These are phyloP conservation scores for Umbilicaria muhlenbergii DNA, from an alignment of 495 filamentous ascomycete species.

Conservation along the genomic window DNA sequence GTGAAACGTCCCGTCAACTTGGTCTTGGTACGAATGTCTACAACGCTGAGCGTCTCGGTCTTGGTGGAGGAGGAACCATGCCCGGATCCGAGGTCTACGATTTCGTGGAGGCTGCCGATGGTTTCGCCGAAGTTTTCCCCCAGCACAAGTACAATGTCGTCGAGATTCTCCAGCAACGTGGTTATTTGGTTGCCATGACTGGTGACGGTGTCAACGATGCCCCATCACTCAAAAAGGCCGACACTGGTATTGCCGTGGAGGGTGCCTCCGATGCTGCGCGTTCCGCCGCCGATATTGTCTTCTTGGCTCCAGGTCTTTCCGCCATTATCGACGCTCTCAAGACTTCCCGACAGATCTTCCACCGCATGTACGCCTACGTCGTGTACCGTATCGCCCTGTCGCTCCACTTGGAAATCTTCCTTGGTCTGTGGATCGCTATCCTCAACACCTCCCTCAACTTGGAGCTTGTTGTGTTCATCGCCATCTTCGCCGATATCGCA, in stretches of 20 bases:
- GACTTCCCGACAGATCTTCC: conserved; percentile 89
- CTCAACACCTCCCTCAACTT: conserved; percentile 72
- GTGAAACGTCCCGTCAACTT: conserved; percentile 78
- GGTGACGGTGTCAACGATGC: conserved; percentile 82
- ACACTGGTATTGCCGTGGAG: conserved; percentile 63
- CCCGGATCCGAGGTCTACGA: conserved; percentile 84
- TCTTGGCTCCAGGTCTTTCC: conserved; percentile 78
- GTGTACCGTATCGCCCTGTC: conserved; percentile 91
- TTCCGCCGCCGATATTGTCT: conserved; percentile 87
- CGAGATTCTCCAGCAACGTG: conserved; percentile 60
- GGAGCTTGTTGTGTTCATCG: conserved; percentile 79
- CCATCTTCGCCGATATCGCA: conserved; percentile 88
- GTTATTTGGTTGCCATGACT: conserved; percentile 60
- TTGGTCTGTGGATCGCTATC: conserved; percentile 81
- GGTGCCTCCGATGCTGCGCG: conserved; percentile 85
- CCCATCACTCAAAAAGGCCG: conserved; percentile 54
- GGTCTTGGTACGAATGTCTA: conserved; percentile 90
- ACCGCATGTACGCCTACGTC: conserved; percentile 94
- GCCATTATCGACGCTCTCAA: conserved; percentile 89
- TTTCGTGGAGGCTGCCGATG: conserved; percentile 89
- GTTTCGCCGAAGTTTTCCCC: conserved; percentile 65
- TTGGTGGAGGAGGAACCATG: conserved; percentile 78
- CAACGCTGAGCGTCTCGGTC: conserved; percentile 75
- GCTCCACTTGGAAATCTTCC: conserved; percentile 76
- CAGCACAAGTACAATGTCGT: conserved; percentile 71